Evolutionary conservation across 78 protist genomes (phyloP).

Genomic region (Tieghemostelium lacteum): DNA sequence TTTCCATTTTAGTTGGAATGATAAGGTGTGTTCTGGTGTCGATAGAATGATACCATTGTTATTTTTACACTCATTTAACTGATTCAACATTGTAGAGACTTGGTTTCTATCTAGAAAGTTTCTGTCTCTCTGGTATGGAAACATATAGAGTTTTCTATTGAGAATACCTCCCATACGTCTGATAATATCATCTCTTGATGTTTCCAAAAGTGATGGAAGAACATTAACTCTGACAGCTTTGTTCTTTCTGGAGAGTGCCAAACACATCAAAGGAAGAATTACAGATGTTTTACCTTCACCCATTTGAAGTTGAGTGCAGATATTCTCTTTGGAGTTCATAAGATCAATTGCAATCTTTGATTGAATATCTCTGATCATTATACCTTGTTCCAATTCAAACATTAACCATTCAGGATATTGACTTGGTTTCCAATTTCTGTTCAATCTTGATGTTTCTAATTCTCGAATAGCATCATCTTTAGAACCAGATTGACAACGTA

Average conservation of each 20-base stretch:
- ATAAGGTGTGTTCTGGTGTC: constrained; percentile 9
- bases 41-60: not conserved
- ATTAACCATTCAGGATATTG: not conserved
- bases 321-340: not conserved
- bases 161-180: not conserved
- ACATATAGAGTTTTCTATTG: constrained; percentile 2
- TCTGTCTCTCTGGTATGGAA: constrained; percentile 2
- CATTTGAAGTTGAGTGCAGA: constrained; percentile 8
- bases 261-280: constrained; percentile 1
- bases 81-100: not conserved
- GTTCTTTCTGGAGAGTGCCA: not conserved
- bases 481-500: not conserved
- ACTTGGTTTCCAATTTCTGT: not conserved
- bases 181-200: not conserved
- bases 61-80: not conserved
- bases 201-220: not conserved
- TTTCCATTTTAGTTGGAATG: not conserved
- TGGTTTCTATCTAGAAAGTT: not conserved
- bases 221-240: not conserved
- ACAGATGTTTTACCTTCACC: constrained; percentile 26
- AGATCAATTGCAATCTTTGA: not conserved
- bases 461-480: not conserved
- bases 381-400: constrained; percentile 8
- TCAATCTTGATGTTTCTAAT: not conserved
- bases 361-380: constrained; percentile 9